Percentiles rank a stretch among this genome's conserved stretches.
Conservation (phyloP, 495 filamentous ascomycete species). For the Corynascus novoguineensis region DNA sequence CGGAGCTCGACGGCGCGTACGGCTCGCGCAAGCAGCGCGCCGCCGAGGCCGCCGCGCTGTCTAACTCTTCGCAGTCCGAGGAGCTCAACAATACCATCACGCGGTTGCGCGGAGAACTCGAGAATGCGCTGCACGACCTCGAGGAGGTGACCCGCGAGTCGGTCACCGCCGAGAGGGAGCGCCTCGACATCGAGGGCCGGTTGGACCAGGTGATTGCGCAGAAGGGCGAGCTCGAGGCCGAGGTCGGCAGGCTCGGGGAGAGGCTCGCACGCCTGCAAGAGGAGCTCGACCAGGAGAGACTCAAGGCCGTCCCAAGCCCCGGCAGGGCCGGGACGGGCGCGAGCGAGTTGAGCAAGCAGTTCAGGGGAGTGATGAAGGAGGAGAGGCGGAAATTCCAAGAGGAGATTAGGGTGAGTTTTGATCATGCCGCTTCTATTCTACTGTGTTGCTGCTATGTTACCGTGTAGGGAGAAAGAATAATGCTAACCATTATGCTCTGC, state of each 20-base stretch:
- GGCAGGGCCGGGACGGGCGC: conserved; percentile 24
- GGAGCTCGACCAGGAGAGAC: conserved; percentile 40
- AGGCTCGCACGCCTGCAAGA: conserved; percentile 38
- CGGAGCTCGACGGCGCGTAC: conserved; percentile 92
- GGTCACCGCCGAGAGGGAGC: conserved; percentile 83
- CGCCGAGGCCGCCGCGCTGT: conserved; percentile 64
- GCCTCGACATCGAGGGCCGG: conserved; percentile 63
- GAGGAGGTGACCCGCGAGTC: conserved; percentile 80
- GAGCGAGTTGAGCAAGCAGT: conserved; percentile 37
- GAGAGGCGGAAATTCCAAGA: conserved; percentile 50
- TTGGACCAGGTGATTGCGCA: conserved; percentile 35
- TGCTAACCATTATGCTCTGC: conserved; percentile 12
- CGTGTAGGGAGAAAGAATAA: background rate
- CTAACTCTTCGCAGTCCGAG: conserved; percentile 59
- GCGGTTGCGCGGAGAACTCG: conserved; percentile 71
- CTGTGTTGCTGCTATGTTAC: background rate
- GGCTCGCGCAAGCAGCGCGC: conserved; percentile 72
- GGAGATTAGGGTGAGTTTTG: conserved; percentile 42
- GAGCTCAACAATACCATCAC: conserved; percentile 57
- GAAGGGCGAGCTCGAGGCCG: conserved; percentile 33
- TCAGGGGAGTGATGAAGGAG: conserved; percentile 41
- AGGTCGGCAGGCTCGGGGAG: conserved; percentile 30
- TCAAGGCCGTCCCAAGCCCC: conserved; percentile 30
- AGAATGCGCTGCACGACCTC: conserved; percentile 76
- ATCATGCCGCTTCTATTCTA: background rate